Evolutionary conservation across 179 eudicot species (phyloP).

Genomic region (Gypsophila paniculata): DNA sequence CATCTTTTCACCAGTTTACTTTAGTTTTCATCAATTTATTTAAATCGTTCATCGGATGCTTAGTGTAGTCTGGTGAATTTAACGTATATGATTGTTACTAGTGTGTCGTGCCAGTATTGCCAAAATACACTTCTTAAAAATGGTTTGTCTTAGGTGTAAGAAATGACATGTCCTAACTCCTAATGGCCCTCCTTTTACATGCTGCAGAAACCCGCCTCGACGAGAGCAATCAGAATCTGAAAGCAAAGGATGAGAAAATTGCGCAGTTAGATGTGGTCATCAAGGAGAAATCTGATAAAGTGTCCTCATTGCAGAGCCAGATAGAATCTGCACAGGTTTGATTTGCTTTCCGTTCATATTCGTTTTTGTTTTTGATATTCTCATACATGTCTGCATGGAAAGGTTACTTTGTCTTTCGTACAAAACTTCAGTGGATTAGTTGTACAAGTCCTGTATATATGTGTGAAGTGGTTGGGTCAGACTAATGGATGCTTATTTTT

Average conservation of each 20-base stretch:
- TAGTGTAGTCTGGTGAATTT: background rate
- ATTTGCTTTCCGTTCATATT: background rate
- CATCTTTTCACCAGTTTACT: too few species aligned
- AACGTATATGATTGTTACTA: too few species aligned
- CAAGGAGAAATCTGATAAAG: constrained; percentile 47
- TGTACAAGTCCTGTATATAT: background rate
- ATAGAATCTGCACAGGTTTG: constrained; percentile 51
- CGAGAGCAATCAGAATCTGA: constrained; percentile 44
- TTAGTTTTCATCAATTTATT: too few species aligned
- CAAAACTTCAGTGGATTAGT: background rate
- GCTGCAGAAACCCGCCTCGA: constrained; percentile 50
- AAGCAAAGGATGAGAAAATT: constrained; percentile 54
- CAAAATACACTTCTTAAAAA: background rate
- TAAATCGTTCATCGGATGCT: too few species aligned
- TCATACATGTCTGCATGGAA: background rate
- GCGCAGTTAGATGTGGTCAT: constrained; percentile 47
- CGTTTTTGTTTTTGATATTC: background rate
- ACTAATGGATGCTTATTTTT: background rate
- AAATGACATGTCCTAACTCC: background rate
- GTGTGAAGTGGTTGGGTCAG: background rate
- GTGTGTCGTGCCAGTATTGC: background rate
- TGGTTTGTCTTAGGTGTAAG: background rate
- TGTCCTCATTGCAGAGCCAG: constrained; percentile 49
- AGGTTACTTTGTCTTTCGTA: background rate
- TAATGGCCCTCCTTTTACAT: constrained; percentile 6